Evolutionary conservation across 305 asterid species (phyloP).

Genomic region (Solanum chacoense): DNA sequence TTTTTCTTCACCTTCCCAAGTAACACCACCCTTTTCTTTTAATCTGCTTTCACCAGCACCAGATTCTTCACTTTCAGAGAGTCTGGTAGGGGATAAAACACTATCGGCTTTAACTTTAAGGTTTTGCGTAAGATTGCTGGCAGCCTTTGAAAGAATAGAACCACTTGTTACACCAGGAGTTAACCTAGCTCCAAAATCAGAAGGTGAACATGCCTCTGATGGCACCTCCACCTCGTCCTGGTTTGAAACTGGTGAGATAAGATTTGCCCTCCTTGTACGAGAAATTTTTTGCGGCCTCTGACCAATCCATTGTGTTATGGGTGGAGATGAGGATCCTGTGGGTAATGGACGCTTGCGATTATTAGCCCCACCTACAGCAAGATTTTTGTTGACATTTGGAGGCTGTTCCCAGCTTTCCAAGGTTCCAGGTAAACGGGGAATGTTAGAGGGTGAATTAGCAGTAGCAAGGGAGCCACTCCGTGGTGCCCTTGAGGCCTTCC

Average conservation of each 20-base stretch:
- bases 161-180: slow-evolving; percentile 43
- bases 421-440: slow-evolving; percentile 50
- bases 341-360: slow-evolving; percentile 78
- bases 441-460: slow-evolving; percentile 37
- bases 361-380: slow-evolving; percentile 51
- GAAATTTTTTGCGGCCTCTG: slow-evolving; percentile 93
- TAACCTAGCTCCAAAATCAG: slow-evolving; percentile 65
- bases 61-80: slow-evolving; percentile 91
- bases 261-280: slow-evolving; percentile 87
- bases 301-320: slow-evolving; percentile 96
- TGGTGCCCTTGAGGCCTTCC: slow-evolving; percentile 91
- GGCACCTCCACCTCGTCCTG: slow-evolving; percentile 68
- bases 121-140: slow-evolving; percentile 42
- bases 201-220: slow-evolving; percentile 74
- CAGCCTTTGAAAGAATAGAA: slow-evolving; percentile 46
- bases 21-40: slow-evolving; percentile 46
- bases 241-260: slow-evolving; percentile 69
- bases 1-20: slow-evolving; percentile 53
- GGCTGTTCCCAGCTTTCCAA: slow-evolving; percentile 85
- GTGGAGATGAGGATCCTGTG: slow-evolving; percentile 77
- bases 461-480: slow-evolving; percentile 48
- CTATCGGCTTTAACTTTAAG: slow-evolving; percentile 49
- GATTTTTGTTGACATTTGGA: slow-evolving; percentile 41
- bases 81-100: slow-evolving; percentile 62
- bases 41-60: slow-evolving; percentile 69